These are phyloP conservation scores for Scedosporium boydii DNA, from an alignment of 2,329 filamentous ascomycete genomes.

Conservation along the genomic window DNA sequence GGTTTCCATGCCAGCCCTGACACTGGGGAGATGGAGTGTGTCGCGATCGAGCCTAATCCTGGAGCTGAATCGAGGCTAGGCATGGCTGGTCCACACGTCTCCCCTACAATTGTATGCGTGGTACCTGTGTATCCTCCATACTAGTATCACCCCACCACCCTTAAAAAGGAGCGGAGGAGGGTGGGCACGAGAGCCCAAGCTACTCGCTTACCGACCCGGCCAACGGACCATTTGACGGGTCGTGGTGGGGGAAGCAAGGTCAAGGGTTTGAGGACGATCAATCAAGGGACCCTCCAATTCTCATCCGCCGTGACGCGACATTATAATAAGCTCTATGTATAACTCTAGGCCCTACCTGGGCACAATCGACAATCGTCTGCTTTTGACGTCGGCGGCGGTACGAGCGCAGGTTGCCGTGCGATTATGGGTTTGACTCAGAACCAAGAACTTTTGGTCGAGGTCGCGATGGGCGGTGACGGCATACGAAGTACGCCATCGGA, in stretches of 20 bases:
- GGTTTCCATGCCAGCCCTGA: too few relatives aligned
- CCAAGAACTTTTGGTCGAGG: neutral
- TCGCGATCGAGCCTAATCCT: too few relatives aligned
- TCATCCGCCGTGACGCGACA: neutral
- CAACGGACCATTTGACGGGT: neutral
- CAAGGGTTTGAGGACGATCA: constrained; percentile 2
- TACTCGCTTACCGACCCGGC: neutral
- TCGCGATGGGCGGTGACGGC: too few relatives aligned
- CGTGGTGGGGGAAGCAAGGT: neutral
- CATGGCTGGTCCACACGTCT: too few relatives aligned
- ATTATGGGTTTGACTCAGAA: too few relatives aligned
- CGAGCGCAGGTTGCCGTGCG: too few relatives aligned
- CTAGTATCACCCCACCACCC: neutral
- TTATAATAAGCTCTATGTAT: neutral
- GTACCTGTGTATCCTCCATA: too few relatives aligned
- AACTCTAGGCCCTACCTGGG: neutral
- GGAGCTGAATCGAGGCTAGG: too few relatives aligned
- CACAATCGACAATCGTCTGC: too few relatives aligned
- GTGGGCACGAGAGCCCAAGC: neutral
- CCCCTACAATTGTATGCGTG: too few relatives aligned
- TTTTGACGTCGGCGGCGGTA: too few relatives aligned
- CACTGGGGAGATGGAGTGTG: too few relatives aligned
- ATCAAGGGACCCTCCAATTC: constrained; percentile 1
- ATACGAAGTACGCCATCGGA: neutral
- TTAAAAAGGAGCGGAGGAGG: neutral